Evolutionary conservation across 2,329 filamentous ascomycete species (phyloP), one percentile per base, ranked within the genome.

Genomic region (Pseudopithomyces chartarum): DNA sequence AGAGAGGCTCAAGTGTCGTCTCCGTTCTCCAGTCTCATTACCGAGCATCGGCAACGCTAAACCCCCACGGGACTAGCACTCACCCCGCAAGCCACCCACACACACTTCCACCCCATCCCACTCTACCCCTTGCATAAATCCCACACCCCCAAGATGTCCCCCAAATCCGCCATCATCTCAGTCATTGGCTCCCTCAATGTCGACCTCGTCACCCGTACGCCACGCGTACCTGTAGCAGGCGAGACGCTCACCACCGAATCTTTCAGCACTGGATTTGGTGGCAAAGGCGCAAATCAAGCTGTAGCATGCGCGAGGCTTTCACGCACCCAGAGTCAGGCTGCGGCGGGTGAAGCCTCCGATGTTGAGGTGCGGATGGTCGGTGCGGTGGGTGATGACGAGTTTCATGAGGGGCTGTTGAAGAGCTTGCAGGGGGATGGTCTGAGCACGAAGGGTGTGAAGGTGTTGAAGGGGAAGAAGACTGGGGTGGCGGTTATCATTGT

Each of bases 221-320:
- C 91, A 5, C 91, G 94, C 61, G 87, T 97, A 61, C 94, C 95
- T 1, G 80, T 84, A 1, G 88, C 90, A 0, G 95, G 94, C 64
- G 94, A 99, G 79, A 98, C 94, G 2, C 83, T 98, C 50, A 93
- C 90, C 2, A 85, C 91, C 46, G 87, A 81, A 62, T 87, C 86
- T 19, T 96, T 96, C 79, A 84, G 84, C 70, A 91, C 89, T 34
- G 92, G 90, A 42, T 88, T 90, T 29, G 95, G 94, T 67, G 94
- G 95, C 55, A 99, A 99, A 79, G 94, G 94, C 62, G 92, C 93
- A 58, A 98, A 98, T 80, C 94, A 98, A 80, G 93, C 92, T 57
- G 90, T 97, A 54, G 92, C 92, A 22, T 92, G 90, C 78, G 90
- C 89, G 49, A 90, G 94, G 61, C 85, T 96, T 49, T 95, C 91